These are phyloP conservation scores for Seiridium unicorne DNA, from an alignment of 2,329 filamentous ascomycete genomes.

Conservation along the genomic window DNA sequence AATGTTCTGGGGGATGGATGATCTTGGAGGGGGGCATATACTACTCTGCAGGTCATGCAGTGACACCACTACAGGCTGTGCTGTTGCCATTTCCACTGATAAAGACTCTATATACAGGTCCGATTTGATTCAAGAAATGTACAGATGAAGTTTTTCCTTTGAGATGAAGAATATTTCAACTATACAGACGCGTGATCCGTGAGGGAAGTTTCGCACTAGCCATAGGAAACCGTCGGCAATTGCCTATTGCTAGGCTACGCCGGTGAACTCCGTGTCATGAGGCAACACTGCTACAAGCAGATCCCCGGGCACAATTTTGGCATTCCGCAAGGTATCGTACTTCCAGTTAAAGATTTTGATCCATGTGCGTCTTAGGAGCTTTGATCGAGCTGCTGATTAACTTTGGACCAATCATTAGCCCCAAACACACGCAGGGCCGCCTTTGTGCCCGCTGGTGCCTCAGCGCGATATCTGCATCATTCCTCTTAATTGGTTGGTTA, in stretches of 20 bases:
- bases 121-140: too few species aligned
- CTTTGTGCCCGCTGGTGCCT: too few species aligned
- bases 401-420: too few species aligned
- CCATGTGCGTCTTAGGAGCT: too few species aligned
- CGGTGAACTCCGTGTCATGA: not conserved
- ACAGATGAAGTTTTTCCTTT: not conserved
- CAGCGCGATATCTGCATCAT: too few species aligned
- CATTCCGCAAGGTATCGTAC: not conserved
- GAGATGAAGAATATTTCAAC: not conserved
- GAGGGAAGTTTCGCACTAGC: not conserved
- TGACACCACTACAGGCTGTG: conserved; percentile 59
- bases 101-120: too few species aligned
- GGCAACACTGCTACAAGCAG: not conserved
- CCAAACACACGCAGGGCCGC: too few species aligned
- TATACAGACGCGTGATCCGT: not conserved
- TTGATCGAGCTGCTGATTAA: too few species aligned
- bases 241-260: not conserved
- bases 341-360: too few species aligned
- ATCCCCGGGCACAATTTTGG: not conserved
- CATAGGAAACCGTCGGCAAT: conserved; percentile 26
- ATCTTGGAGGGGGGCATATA: conserved; percentile 29
- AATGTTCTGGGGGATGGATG: not conserved
- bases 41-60: conserved; percentile 59
- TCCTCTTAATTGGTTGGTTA: too few species aligned
- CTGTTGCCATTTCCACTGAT: conserved; percentile 39